phyloP scores from a whole-genome alignment of 148 eudicot genomes.

The Tetragonia tetragonoides region DNA sequence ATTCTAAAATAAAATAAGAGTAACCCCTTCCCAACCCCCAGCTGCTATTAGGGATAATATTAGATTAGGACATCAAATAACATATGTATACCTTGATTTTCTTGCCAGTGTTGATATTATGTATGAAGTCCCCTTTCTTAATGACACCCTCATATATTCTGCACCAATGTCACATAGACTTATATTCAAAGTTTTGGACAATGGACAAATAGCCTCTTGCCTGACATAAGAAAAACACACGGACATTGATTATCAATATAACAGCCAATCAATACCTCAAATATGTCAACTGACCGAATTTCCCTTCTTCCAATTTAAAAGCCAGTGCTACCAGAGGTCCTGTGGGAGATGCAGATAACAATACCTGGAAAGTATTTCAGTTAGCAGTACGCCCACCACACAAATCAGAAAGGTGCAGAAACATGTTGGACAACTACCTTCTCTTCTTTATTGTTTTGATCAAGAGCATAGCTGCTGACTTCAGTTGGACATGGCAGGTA shows the following conservation, averaged over 20 bases:
- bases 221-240: slow-evolving; percentile 6
- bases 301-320: slow-evolving; percentile 93
- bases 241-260: neutral
- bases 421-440: slow-evolving; percentile 46
- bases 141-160: slow-evolving; percentile 94
- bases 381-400: slow-evolving; percentile 5
- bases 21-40: neutral
- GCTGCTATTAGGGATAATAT: neutral
- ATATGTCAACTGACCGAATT: slow-evolving; percentile 91
- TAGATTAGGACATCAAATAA: neutral
- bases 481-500: slow-evolving; percentile 91
- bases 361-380: slow-evolving; percentile 44
- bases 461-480: slow-evolving; percentile 87
- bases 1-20: no score
- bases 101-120: slow-evolving; percentile 89
- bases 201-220: neutral
- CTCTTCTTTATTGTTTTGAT: slow-evolving; percentile 84
- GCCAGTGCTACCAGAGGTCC: slow-evolving; percentile 95
- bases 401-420: neutral
- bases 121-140: slow-evolving; percentile 87
- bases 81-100: slow-evolving; percentile 60
- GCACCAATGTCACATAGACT: slow-evolving; percentile 27
- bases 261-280: slow-evolving; percentile 49
- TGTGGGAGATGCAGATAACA: slow-evolving; percentile 66
- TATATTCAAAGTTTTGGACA: neutral